Base-by-base conservation (phyloP, 1,139 yeast genomes). In the Nakaseomyces sp. region DNA sequence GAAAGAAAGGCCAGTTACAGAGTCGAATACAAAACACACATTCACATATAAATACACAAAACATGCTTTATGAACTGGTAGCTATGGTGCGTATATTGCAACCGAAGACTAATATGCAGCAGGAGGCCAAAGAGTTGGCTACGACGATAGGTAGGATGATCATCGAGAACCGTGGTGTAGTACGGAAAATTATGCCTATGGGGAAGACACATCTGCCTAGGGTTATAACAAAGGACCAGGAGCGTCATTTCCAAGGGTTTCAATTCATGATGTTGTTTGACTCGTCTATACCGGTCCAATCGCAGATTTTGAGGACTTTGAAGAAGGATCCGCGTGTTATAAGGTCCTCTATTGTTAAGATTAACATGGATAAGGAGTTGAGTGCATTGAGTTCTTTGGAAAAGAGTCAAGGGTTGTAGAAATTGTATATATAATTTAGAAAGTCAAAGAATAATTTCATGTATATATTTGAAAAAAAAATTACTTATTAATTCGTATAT, bases 281-380 rank as follows among this genome's bases (percentile, higher is more conserved):
- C 61, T 74, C 88, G 2, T 82, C 93, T 43, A 74, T 89, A 12
- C 79, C 81, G 42, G 96, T 86, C 8, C 97, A 89, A 64, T 76
- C 81, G 42, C 95, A 88, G 66, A 78, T 91, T 46, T 67, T 81
- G 52, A 76, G 95, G 66, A 80, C 94, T 3, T 68, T 89, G 54
- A 77, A 83, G 58, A 76, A 77, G 51, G 98, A 89, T 65, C 96
- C 97, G 24, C 81, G 97, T 68, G 81, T 89, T 51, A 77, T 89
- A 49, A 75, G 96, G 61, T 78, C 93, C 24, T 76, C 79, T 48
- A 73, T 89, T 36, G 73, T 82, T 45, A 85, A 78, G 61, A 79
- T 81, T 43, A 79, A 84, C 50, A 79, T 81, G 51, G 67, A 66
- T 30, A 70, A 70, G 57, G 67, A 67, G 35, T 68, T 79, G 51